These are phyloP conservation scores for Lipomyces kockii DNA, from an alignment of 805 yeast genomes.

Conservation along the genomic window DNA sequence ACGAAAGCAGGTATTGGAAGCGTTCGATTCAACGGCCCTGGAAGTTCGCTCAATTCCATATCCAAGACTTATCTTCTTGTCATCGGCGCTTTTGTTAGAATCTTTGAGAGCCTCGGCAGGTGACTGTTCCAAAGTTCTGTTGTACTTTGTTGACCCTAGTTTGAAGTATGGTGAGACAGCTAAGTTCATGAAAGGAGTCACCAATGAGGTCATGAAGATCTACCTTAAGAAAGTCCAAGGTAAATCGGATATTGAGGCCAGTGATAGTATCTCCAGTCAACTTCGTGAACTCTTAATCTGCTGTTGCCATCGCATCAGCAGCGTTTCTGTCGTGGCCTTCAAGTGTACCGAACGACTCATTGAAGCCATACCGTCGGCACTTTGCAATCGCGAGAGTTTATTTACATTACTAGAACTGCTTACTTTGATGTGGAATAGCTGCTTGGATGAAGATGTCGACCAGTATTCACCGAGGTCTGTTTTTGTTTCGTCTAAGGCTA, in stretches of 20 bases:
- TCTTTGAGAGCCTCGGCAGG: slow-evolving; percentile 78
- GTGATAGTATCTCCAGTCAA: slow-evolving; percentile 67
- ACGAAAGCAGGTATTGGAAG: slow-evolving; percentile 57
- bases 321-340: slow-evolving; percentile 78
- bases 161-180: slow-evolving; percentile 70
- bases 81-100: slow-evolving; percentile 82
- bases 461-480: slow-evolving; percentile 83
- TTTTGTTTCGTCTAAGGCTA: slow-evolving; percentile 55
- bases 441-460: slow-evolving; percentile 79
- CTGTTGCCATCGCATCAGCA: slow-evolving; percentile 77
- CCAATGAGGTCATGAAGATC: slow-evolving; percentile 55
- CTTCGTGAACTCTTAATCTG: slow-evolving; percentile 66
- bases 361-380: slow-evolving; percentile 68
- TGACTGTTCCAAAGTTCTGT: slow-evolving; percentile 73
- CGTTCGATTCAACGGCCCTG: slow-evolving; percentile 50
- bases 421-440: slow-evolving; percentile 74
- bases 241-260: slow-evolving; percentile 59
- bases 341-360: slow-evolving; percentile 74
- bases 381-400: slow-evolving; percentile 74
- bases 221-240: slow-evolving; percentile 47
- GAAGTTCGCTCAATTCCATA: slow-evolving; percentile 63
- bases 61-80: slow-evolving; percentile 83
- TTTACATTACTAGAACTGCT: slow-evolving; percentile 82
- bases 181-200: slow-evolving; percentile 67
- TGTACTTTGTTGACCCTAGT: slow-evolving; percentile 87